Evolutionary conservation across 2,329 filamentous ascomycete species (phyloP).

Genomic region (Penicillium sp.): DNA sequence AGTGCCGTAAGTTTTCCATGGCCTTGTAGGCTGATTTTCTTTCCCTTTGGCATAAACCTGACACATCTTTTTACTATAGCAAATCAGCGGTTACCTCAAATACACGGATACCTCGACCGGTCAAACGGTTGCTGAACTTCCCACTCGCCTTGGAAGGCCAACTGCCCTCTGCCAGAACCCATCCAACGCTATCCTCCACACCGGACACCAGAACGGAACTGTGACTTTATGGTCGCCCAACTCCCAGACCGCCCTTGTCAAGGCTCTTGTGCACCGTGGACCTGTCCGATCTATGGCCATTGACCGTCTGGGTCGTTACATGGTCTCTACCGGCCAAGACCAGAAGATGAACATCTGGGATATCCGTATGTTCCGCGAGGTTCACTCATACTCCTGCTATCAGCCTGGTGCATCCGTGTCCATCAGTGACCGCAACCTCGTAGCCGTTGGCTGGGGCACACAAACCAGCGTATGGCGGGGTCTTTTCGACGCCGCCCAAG

Average conservation of each 20-base stretch:
- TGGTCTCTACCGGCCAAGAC: slow-evolving; percentile 92
- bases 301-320: slow-evolving; percentile 88
- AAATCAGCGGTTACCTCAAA: slow-evolving; percentile 74
- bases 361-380: slow-evolving; percentile 87
- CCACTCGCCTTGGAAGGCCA: slow-evolving; percentile 80
- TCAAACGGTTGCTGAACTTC: slow-evolving; percentile 79
- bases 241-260: slow-evolving; percentile 80
- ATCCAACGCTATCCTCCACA: slow-evolving; percentile 86
- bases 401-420: slow-evolving; percentile 80
- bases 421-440: slow-evolving; percentile 85
- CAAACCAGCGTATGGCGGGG: slow-evolving; percentile 88
- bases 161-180: slow-evolving; percentile 85
- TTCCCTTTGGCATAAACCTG: neutral
- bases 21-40: neutral
- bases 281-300: slow-evolving; percentile 83
- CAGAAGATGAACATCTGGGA: slow-evolving; percentile 94
- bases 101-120: slow-evolving; percentile 97
- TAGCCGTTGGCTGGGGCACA: slow-evolving; percentile 89
- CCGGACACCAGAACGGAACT: slow-evolving; percentile 92
- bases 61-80: neutral
- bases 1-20: slow-evolving; percentile 65
- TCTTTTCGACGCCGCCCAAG: slow-evolving; percentile 72
- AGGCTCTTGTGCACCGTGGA: slow-evolving; percentile 84
- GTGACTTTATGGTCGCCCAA: slow-evolving; percentile 97
- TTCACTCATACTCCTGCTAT: slow-evolving; percentile 83